Evolutionary conservation across 345 rosid species (phyloP).

Genomic region (Cardamine resedifolia): DNA sequence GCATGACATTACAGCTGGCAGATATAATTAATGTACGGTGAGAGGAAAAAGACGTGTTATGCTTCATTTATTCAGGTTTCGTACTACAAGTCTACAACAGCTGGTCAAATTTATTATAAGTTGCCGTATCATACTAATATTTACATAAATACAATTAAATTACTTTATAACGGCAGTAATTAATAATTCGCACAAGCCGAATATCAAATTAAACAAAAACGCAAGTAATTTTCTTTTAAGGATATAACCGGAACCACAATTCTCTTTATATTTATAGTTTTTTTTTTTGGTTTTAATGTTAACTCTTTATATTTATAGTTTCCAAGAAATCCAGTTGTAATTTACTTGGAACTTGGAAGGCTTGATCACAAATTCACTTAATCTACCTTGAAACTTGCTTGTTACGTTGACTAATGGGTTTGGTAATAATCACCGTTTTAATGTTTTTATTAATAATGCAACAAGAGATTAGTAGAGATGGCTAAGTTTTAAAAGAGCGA

Average conservation of each 20-base stretch:
- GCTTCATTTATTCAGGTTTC: conserved; percentile 30
- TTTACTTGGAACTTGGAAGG: conserved; percentile 23
- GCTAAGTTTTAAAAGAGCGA: conserved; percentile 25
- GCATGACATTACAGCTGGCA: conserved; percentile 32
- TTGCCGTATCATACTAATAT: background rate
- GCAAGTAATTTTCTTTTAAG: background rate
- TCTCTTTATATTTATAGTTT: too few species aligned
- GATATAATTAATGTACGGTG: conserved; percentile 8
- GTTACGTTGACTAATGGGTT: conserved; percentile 4
- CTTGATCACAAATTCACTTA: background rate
- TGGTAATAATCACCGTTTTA: background rate
- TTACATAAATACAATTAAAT: background rate
- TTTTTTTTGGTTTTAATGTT: too few species aligned
- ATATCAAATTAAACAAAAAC: background rate
- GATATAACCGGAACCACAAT: too few species aligned
- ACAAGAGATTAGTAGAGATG: background rate
- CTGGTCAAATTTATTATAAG: conserved; percentile 14
- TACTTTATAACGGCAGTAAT: background rate
- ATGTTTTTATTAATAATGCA: background rate
- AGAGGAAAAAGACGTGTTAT: conserved; percentile 28
- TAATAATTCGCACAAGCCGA: background rate
- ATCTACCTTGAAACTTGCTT: conserved; percentile 4
- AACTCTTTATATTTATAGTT: background rate
- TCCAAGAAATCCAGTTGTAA: background rate
- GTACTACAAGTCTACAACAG: too few species aligned